Percentiles rank a stretch among this genome's conserved stretches.
phyloP scores from a whole-genome alignment of 257 asterid species.

The Scutellaria barbata region DNA sequence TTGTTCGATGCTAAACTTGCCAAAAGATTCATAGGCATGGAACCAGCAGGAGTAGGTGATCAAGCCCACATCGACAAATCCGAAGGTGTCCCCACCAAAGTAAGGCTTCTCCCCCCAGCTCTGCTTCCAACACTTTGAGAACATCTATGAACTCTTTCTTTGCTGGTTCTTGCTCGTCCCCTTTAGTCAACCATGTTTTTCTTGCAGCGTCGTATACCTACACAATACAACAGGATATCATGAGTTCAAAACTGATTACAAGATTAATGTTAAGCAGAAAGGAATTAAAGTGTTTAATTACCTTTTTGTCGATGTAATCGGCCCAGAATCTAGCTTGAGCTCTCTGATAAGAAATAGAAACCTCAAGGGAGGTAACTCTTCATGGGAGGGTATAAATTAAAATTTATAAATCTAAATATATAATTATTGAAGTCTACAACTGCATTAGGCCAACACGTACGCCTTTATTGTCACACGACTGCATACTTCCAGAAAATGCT shows the following conservation, averaged over 20 bases:
- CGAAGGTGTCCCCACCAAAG: constrained; percentile 58
- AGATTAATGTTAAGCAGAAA: too few species aligned
- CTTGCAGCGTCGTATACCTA: constrained; percentile 40
- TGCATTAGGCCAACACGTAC: too few species aligned
- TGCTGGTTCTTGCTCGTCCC: constrained; percentile 47
- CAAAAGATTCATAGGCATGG: constrained; percentile 43
- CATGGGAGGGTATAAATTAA: too few species aligned
- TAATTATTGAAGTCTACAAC: too few species aligned
- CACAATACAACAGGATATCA: neutral
- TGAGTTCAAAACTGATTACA: too few species aligned
- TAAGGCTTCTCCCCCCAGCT: constrained; percentile 50
- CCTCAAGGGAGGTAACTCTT: too few species aligned
- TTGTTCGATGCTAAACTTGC: constrained; percentile 39
- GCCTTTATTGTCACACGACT: neutral
- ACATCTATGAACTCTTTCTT: constrained; percentile 36
- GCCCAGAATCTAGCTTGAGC: too few species aligned
- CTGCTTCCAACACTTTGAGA: constrained; percentile 46
- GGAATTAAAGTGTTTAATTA: too few species aligned
- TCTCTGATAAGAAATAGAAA: too few species aligned
- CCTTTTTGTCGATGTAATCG: too few species aligned
- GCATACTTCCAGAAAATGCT: too few species aligned
- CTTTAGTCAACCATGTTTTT: constrained; percentile 41
- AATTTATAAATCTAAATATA: too few species aligned
- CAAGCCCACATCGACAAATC: constrained; percentile 42
- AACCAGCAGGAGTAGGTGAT: constrained; percentile 41